Conservation (phyloP, 1,284 basidiomycete species). For the Fomitopsis pinicola region DNA sequence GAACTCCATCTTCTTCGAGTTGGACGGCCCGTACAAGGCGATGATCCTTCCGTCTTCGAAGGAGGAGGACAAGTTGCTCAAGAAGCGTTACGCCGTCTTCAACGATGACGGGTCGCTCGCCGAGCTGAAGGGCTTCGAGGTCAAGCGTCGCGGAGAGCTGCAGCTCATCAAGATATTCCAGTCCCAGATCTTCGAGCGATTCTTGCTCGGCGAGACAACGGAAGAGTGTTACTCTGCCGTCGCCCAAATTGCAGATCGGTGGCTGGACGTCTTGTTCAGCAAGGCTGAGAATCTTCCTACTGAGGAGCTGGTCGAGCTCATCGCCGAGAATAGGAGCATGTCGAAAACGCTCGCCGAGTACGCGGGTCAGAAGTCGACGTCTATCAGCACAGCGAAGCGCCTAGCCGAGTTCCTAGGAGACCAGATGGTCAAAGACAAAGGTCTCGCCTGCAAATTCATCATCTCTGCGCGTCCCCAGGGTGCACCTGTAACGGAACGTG, state of each 20-base stretch:
- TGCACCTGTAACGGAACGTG: slow-evolving; percentile 95
- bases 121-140: slow-evolving; percentile 98
- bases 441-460: slow-evolving; percentile 98
- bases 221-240: slow-evolving; percentile 96
- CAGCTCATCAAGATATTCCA: slow-evolving; percentile 99
- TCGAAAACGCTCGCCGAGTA: slow-evolving; percentile 96
- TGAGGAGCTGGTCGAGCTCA: slow-evolving; percentile 94
- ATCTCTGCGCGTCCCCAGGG: slow-evolving; percentile 94
- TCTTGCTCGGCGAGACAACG: slow-evolving; percentile 88
- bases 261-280: slow-evolving; percentile 94
- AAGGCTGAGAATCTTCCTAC: slow-evolving; percentile 83
- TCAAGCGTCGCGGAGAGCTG: slow-evolving; percentile 96
- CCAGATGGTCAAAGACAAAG: slow-evolving; percentile 99
- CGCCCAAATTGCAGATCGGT: slow-evolving; percentile 92
- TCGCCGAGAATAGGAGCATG: slow-evolving; percentile 99
- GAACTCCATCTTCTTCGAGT: slow-evolving; percentile 99
- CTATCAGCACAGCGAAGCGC: slow-evolving; percentile 94
- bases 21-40: slow-evolving; percentile 97
- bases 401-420: slow-evolving; percentile 97
- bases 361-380: slow-evolving; percentile 95
- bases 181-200: slow-evolving; percentile 97
- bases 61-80: slow-evolving; percentile 97
- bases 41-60: slow-evolving; percentile 99
- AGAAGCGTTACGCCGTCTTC: slow-evolving; percentile 99
- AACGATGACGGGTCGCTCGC: slow-evolving; percentile 97